Base-by-base conservation (phyloP, 495 filamentous ascomycete genomes). In the Penicillium diatomitis region DNA sequence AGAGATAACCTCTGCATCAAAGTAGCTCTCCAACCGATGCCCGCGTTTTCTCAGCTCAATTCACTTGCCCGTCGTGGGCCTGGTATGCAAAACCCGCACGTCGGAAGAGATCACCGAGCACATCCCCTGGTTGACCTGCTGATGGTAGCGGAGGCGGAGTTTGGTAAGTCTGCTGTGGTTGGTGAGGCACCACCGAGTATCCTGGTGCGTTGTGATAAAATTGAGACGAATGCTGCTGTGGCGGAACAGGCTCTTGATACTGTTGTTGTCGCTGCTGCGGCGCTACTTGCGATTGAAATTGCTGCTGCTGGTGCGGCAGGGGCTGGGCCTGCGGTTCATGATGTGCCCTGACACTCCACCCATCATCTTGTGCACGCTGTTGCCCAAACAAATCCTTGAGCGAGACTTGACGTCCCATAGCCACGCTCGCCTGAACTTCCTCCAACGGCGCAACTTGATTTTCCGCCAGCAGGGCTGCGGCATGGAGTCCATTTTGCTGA, bases 341-440 rank as follows among this genome's bases (percentile, higher is more conserved):
- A 53, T 78, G 67, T 36, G 72, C 72, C 27, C 64, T 65, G 8
- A 74, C 67, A 52, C 68, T 76, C 70, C 71, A 77, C 7, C 53
- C 74, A 50, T 74, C 68, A 55, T 80, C 76, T 41, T 74, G 64
- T 11, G 69, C 67, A 20, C 75, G 65, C 55, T 80, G 76, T 50
- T 76, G 74, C 5, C 75, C 75, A 51, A 82, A 80, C 0, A 80
- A 49, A 54, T 82, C 74, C 48, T 75, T 68, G 12, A 82, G 55
- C 7, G 71, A 75, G 2, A 81, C 59, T 55, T 79, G 74, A 6
- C 76, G 63, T 1, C 73, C 76, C 75, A 78, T 79, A 2, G 74
- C 64, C 38, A 66, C 70, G 44, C 67, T 68, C 10, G 46, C 44
- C 41, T 69, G 59, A 6, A 65, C 49, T 39, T 71, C 64, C 27